Base-by-base conservation (phyloP, 306 rosid species). In the Alnus glutinosa region DNA sequence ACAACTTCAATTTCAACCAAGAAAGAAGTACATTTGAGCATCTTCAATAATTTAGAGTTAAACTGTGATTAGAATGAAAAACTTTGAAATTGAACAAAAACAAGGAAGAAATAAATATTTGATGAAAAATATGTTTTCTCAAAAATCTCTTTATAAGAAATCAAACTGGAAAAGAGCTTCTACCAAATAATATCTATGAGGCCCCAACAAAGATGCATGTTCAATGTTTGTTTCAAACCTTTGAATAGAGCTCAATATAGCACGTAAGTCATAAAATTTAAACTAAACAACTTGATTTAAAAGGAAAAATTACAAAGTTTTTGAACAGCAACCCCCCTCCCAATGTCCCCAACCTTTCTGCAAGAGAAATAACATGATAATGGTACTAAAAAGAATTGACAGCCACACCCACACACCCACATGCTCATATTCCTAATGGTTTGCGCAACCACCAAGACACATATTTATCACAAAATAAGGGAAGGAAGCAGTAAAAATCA, bases 401-500 rank as follows among this genome's bases (percentile, higher is more conserved):
- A 77, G 70, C 55, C 77, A 51, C 76, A 50, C 11, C 57, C 48
- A 42, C 77, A 51, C 76, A 50, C 11, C 57, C 48, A 42, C 18
- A 30, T 59, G 39, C 74, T 79, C 57, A 7, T 54, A 36, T 61
- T 74, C 5, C 42, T 75, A 14, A 46, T 44, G n/a, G 71, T 61
- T 47, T 9, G 51, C 30, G 50, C 73, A 69, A 76, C 74, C 3
- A 61, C 49, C 55, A 50, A 42, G 61, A 63, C 37, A 32, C 19
- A 58, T 34, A 58, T 36, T 42, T 71, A 50, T 68, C 61, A 63
- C 49, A 74, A 23, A 76, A 62, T 44, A 77, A 73, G 14, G 51
- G 74, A 72, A 76, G 19, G 59, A 82, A 71, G 80, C 18, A 80
- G 80, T 16, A 64, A 74, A 9, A 74, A 76, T 73, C 80, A 71